phyloP scores from a whole-genome alignment of 345 rosid species.

The Erysimum cheiranthoides region DNA sequence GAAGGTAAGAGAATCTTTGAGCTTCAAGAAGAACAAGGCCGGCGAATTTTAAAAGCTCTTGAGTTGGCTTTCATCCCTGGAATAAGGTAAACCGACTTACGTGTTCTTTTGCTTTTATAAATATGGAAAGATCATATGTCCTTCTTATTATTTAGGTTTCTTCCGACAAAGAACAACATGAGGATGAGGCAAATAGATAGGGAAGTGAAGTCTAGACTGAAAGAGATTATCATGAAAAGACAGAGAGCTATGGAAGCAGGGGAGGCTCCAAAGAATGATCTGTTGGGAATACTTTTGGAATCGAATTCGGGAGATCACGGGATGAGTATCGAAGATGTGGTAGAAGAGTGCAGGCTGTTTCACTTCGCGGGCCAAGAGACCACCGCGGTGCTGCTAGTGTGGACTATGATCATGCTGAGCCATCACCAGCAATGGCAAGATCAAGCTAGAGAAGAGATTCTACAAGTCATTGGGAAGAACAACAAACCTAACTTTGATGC shows the following conservation, averaged over 20 bases:
- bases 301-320: constrained; percentile 45
- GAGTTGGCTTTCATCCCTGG: constrained; percentile 59
- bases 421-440: constrained; percentile 68
- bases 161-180: constrained; percentile 48
- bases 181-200: constrained; percentile 44
- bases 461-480: constrained; percentile 52
- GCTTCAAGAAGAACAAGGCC: constrained; percentile 56
- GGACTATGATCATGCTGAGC: constrained; percentile 68
- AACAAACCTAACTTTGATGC: constrained; percentile 46
- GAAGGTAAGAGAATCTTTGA: constrained; percentile 72
- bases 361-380: constrained; percentile 79
- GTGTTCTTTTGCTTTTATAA: background rate
- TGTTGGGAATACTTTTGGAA: constrained; percentile 53
- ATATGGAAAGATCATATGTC: background rate
- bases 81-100: constrained; percentile 51
- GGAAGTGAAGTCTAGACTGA: constrained; percentile 43
- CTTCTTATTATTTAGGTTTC: constrained; percentile 41
- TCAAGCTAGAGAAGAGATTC: constrained; percentile 70
- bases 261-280: constrained; percentile 46
- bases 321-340: constrained; percentile 58
- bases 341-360: constrained; percentile 76
- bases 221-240: constrained; percentile 47
- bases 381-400: constrained; percentile 64
- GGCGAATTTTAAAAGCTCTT: constrained; percentile 42
- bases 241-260: constrained; percentile 47